Evolutionary conservation across 75 land plant genomes (phyloP).

Genomic region (Ceratopteris richardii): DNA sequence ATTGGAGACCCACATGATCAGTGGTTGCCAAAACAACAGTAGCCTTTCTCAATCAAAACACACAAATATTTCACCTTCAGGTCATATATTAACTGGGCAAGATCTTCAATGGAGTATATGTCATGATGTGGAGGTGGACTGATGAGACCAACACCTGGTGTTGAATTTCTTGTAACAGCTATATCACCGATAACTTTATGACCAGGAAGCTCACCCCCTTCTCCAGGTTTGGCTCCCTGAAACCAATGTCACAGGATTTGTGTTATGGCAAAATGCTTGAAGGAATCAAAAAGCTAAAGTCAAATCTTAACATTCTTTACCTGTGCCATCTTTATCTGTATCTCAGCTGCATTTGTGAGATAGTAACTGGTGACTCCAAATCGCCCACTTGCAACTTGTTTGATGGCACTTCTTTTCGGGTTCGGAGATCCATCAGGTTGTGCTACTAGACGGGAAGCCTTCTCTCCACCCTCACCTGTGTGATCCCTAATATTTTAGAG

Average conservation of each 20-base stretch:
- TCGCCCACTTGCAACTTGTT: constrained; percentile 98
- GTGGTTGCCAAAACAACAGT: too few species aligned
- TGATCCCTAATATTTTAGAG: too few species aligned
- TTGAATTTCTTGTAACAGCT: constrained; percentile 92
- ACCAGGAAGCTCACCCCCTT: constrained; percentile 99
- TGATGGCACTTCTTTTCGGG: constrained; percentile 92
- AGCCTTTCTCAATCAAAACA: too few species aligned
- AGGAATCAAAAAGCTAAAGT: too few species aligned
- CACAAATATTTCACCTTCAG: too few species aligned
- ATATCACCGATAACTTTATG: constrained; percentile 98
- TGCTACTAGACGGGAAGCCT: constrained; percentile 76
- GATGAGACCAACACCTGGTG: constrained; percentile 95
- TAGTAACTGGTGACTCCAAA: constrained; percentile 97
- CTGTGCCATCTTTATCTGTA: constrained; percentile 99
- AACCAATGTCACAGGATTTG: neutral
- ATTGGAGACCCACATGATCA: too few species aligned
- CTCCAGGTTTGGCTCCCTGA: constrained; percentile 99
- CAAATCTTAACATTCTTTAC: too few species aligned
- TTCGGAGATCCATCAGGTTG: constrained; percentile 88
- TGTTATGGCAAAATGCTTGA: too few species aligned
- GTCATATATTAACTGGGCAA: constrained; percentile 95
- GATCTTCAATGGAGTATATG: constrained; percentile 97
- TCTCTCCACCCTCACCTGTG: constrained; percentile 98
- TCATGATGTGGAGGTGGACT: constrained; percentile 99
- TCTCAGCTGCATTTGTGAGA: constrained; percentile 94